phyloP scores from a whole-genome alignment of 129 eudicot genomes.

The Flaveria robusta region DNA sequence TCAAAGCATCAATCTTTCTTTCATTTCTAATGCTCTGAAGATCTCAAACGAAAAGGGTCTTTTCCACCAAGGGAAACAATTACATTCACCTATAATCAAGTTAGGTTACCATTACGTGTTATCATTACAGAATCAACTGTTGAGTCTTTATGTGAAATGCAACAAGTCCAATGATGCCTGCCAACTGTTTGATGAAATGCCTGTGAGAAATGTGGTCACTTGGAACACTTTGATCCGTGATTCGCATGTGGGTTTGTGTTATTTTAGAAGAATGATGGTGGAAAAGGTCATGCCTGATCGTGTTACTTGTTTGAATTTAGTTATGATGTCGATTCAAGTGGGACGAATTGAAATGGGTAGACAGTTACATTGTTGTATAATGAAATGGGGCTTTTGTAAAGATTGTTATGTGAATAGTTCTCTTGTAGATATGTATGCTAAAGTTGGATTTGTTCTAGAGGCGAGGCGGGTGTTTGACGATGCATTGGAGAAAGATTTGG shows the following conservation, averaged over 20 bases:
- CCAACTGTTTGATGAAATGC: slow-evolving; percentile 67
- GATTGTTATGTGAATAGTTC: slow-evolving; percentile 49
- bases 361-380: slow-evolving; percentile 49
- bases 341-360: slow-evolving; percentile 42
- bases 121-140: slow-evolving; percentile 47
- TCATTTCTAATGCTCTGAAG: slow-evolving; percentile 33
- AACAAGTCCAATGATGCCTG: slow-evolving; percentile 37
- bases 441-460: slow-evolving; percentile 51
- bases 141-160: slow-evolving; percentile 50
- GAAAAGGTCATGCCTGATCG: slow-evolving; percentile 49
- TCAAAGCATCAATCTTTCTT: slow-evolving; percentile 30
- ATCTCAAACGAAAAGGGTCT: slow-evolving; percentile 25
- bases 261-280: slow-evolving; percentile 54
- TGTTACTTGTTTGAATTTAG: slow-evolving; percentile 47
- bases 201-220: slow-evolving; percentile 48
- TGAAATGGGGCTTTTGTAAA: slow-evolving; percentile 46
- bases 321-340: slow-evolving; percentile 32
- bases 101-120: slow-evolving; percentile 36
- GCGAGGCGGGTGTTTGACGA: slow-evolving; percentile 48
- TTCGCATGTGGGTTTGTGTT: slow-evolving; percentile 41
- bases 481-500: slow-evolving; percentile 48
- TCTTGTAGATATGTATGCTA: slow-evolving; percentile 59
- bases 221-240: slow-evolving; percentile 53
- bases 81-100: slow-evolving; percentile 53
- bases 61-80: slow-evolving; percentile 34